Base-by-base conservation (phyloP, 2,329 filamentous ascomycete species). In the Penicillium janthinellum region DNA sequence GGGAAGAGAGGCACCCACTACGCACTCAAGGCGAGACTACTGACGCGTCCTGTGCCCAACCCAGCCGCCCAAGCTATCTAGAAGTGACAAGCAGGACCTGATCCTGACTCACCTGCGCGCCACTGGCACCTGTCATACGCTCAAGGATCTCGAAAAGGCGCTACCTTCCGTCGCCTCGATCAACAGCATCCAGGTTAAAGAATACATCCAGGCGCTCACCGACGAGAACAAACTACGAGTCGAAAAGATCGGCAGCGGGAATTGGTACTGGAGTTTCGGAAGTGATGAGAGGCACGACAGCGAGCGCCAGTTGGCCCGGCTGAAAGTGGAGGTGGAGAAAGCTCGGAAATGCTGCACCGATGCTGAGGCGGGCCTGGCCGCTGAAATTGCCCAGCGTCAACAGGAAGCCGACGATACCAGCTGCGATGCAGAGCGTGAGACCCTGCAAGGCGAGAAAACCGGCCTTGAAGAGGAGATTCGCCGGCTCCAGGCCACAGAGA, bases 251-350 rank as follows among this genome's bases (percentile, higher is more conserved):
- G 88, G 87, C 45, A 87, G 82, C 63, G 87, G 86, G 31, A 90
- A 90, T 71, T 90, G 87, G 87, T 90, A 89, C 75, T 90, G 88
- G 88, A 83, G 81, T 63, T 90, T 89, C 70, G 79, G 75, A 17
- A 85, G 81, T 31, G 85, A 88, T 55, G 84, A 84, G 68, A 82
- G 79, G 69, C 82, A 80, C 50, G 71, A 74, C 17, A 78, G 76
- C 57, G 76, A 84, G 51, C 67, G 62, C 15, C 67, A 67, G 41
- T 60, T 73, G 52, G 65, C 49, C 48, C 64, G 66, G 63, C 56
- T 76, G 51, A 56, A 58, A 48, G 63, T 62, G 47, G 73, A 76
- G 51, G 66, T 72, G 67, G 71, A 71, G 60, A 69, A 68, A 48
- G 57, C 67, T 12, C 65, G 65, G 50, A 70, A 66, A 48, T 64